Conservation (phyloP, 352 stramenopile species). For the Pythium rhizo-oryzae region DNA sequence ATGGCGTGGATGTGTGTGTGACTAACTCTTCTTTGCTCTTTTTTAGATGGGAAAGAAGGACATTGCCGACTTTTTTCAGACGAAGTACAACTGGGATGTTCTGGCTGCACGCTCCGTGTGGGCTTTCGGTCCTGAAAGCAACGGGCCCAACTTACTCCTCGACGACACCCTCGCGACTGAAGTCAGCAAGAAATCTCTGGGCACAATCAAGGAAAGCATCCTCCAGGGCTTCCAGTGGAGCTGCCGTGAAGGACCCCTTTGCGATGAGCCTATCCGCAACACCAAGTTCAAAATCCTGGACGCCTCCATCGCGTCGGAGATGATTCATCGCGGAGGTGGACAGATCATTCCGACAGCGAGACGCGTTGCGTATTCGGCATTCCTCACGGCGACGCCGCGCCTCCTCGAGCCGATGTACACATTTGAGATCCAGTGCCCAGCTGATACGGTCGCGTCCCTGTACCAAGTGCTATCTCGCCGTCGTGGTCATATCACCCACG, state of each 20-base stretch:
- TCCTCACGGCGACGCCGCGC: conserved; percentile 96
- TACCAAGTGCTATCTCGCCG: conserved; percentile 96
- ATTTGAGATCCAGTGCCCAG: conserved; percentile 98
- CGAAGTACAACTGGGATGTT: conserved; percentile 99
- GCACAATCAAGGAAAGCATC: conserved; percentile 92
- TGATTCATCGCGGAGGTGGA: conserved; percentile 95
- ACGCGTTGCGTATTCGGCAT: conserved; percentile 97
- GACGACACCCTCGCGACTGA: conserved; percentile 99
- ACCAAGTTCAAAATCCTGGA: conserved; percentile 99
- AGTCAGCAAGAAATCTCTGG: conserved; percentile 94
- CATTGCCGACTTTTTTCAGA: conserved; percentile 94
- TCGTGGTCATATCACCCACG: conserved; percentile 92
- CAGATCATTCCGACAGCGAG: conserved; percentile 99
- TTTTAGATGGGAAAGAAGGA: conserved; percentile 79
- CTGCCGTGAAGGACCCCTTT: conserved; percentile 97
- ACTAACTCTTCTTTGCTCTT: conserved; percentile 3
- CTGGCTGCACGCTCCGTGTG: conserved; percentile 97
- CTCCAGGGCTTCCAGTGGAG: conserved; percentile 98
- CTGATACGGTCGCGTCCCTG: conserved; percentile 95
- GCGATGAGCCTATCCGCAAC: conserved; percentile 98
- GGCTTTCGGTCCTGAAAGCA: conserved; percentile 97
- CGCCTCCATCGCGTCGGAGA: conserved; percentile 92
- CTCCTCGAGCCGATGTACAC: conserved; percentile 99
- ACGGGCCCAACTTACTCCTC: conserved; percentile 97
- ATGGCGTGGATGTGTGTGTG: not conserved